Conservation (phyloP, 108 stramenopile species). For the Pseudonitzschia multiseries region DNA sequence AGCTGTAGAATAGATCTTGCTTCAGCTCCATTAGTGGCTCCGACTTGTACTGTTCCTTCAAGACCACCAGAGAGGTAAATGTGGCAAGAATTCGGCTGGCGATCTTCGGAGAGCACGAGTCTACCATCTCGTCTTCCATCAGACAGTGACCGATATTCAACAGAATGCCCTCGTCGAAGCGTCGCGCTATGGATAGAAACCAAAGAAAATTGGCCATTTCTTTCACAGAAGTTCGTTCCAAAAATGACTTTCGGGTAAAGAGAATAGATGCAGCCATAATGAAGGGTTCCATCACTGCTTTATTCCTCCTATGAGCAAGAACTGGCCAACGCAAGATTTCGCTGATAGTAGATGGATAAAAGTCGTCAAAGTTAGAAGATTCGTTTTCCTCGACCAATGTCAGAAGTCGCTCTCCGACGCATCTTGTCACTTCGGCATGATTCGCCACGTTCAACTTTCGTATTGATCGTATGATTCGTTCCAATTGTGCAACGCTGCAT, state of each 20-base stretch:
- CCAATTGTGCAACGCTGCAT: conserved; percentile 15
- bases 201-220: conserved; percentile 59
- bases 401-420: conserved; percentile 20
- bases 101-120: conserved; percentile 48
- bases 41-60: neutral
- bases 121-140: conserved; percentile 41
- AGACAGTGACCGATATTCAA: conserved; percentile 39
- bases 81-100: conserved; percentile 66
- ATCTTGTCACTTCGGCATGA: conserved; percentile 15
- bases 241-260: conserved; percentile 45
- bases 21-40: conserved; percentile 9
- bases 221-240: conserved; percentile 37
- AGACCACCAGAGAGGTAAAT: conserved; percentile 31
- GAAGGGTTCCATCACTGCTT: conserved; percentile 38
- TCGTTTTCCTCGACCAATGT: conserved; percentile 12
- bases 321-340: conserved; percentile 48
- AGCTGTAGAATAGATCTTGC: conserved; percentile 41
- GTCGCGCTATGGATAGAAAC: conserved; percentile 43
- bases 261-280: conserved; percentile 41
- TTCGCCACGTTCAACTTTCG: conserved; percentile 22
- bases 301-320: conserved; percentile 38
- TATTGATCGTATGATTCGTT: conserved; percentile 17
- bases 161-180: conserved; percentile 48
- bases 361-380: neutral
- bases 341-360: conserved; percentile 25